Conservation (phyloP, 2,329 filamentous ascomycete species). For the Ophiostoma angusticollis region DNA sequence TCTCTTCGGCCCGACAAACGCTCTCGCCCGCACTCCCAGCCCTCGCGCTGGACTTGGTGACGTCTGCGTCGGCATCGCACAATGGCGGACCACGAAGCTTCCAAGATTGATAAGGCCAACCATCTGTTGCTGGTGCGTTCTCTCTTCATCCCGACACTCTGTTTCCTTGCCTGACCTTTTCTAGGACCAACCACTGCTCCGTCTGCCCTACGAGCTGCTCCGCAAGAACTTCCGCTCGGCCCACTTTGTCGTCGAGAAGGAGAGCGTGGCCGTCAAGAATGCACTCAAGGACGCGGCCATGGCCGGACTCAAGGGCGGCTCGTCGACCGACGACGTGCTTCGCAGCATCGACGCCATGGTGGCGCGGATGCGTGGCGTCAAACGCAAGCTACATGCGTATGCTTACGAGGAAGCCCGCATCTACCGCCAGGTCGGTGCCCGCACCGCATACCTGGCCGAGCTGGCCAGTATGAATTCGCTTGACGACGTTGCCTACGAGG, state of each 20-base stretch:
- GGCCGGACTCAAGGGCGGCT: constrained; percentile 49
- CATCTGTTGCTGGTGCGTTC: constrained; percentile 58
- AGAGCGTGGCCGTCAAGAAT: constrained; percentile 49
- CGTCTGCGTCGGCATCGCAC: too few relatives aligned
- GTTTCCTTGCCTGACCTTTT: background rate
- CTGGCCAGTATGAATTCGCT: constrained; percentile 69
- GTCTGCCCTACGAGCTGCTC: constrained; percentile 82
- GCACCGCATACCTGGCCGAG: constrained; percentile 68
- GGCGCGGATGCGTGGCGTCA: constrained; percentile 68
- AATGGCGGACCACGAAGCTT: constrained; percentile 50
- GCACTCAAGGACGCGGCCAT: constrained; percentile 52
- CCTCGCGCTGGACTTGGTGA: too few relatives aligned
- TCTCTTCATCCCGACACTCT: constrained; percentile 4
- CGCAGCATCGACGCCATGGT: constrained; percentile 77
- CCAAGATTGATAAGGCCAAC: constrained; percentile 59
- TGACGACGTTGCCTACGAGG: constrained; percentile 86
- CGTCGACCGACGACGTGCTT: constrained; percentile 58
- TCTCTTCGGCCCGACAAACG: too few relatives aligned
- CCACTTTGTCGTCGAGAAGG: constrained; percentile 63
- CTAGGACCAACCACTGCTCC: constrained; percentile 87
- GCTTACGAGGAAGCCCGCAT: constrained; percentile 70
- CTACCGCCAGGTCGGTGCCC: constrained; percentile 61
- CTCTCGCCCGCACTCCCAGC: too few relatives aligned
- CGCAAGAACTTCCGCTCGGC: constrained; percentile 88
- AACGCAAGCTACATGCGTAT: constrained; percentile 68